Evolutionary conservation across 441 rosid species (phyloP).

Genomic region (Brassica hybrid): DNA sequence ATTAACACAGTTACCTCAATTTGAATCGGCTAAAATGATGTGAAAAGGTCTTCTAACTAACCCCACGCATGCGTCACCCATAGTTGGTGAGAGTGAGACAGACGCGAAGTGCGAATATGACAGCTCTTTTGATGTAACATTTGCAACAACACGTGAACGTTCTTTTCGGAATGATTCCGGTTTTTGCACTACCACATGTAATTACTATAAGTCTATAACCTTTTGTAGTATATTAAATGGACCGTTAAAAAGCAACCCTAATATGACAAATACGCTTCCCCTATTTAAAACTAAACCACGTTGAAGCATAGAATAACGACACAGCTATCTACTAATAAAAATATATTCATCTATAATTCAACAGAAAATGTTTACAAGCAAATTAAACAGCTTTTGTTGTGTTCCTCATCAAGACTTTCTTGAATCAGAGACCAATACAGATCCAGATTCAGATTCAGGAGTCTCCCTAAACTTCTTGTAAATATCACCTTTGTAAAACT

Average conservation of each 20-base stretch:
- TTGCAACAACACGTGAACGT: slow-evolving; percentile 33
- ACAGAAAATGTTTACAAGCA: slow-evolving; percentile 9
- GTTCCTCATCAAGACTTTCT: slow-evolving; percentile 29
- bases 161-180: slow-evolving; percentile 16
- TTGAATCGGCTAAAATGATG: not conserved
- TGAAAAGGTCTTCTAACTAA: not conserved
- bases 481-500: slow-evolving; percentile 75
- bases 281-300: not conserved
- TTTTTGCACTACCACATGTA: slow-evolving; percentile 30
- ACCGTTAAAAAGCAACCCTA: slow-evolving; percentile 12
- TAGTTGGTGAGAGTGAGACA: slow-evolving; percentile 21
- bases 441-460: slow-evolving; percentile 33
- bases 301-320: not conserved
- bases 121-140: slow-evolving; percentile 21
- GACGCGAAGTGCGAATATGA: slow-evolving; percentile 19
- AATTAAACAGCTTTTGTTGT: slow-evolving; percentile 1
- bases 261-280: slow-evolving; percentile 9
- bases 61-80: slow-evolving; percentile 19
- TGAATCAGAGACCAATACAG: slow-evolving; percentile 17
- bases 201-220: slow-evolving; percentile 12
- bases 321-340: not conserved
- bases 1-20: not conserved
- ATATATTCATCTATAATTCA: slow-evolving; percentile 9
- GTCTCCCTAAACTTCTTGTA: slow-evolving; percentile 75
- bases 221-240: slow-evolving; percentile 1